Evolutionary conservation across 2,329 filamentous ascomycete species (phyloP).

Genomic region (Tolypocladium guangdongense): DNA sequence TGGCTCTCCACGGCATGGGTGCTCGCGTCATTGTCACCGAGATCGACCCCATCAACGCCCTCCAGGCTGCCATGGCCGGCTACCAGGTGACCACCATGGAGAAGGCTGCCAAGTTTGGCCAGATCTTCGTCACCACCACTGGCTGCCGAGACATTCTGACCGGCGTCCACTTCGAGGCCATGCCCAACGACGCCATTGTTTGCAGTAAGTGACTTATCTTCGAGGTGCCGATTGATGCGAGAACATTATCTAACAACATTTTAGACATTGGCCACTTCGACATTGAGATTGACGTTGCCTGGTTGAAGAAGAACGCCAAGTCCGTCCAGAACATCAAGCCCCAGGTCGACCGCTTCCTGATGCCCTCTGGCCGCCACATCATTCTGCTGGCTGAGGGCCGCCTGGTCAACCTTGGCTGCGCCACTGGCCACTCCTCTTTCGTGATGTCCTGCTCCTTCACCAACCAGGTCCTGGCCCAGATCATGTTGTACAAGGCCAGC

Average conservation of each 20-base stretch:
- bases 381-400: conserved; percentile 97
- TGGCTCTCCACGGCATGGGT: conserved; percentile 94
- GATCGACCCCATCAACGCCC: conserved; percentile 98
- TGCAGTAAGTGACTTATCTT: conserved; percentile 55
- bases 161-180: conserved; percentile 83
- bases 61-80: conserved; percentile 94
- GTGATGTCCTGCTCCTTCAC: conserved; percentile 99
- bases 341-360: conserved; percentile 95
- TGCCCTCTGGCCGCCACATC: conserved; percentile 90
- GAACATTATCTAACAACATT: conserved; percentile 4
- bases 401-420: conserved; percentile 98
- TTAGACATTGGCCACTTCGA: conserved; percentile 97
- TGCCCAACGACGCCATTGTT: conserved; percentile 96
- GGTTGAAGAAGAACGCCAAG: conserved; percentile 94
- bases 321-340: conserved; percentile 98
- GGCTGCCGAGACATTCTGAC: conserved; percentile 97
- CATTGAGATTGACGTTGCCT: conserved; percentile 99
- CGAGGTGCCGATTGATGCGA: neutral
- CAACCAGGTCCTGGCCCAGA: conserved; percentile 99
- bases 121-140: conserved; percentile 99
- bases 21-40: conserved; percentile 93
- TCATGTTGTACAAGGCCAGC: conserved; percentile 90
- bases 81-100: conserved; percentile 98
- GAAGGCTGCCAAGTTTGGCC: conserved; percentile 75
- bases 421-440: conserved; percentile 97